These are phyloP conservation scores for Cyamopsis tetragonoloba DNA, from an alignment of 306 rosid genomes.

Conservation along the genomic window DNA sequence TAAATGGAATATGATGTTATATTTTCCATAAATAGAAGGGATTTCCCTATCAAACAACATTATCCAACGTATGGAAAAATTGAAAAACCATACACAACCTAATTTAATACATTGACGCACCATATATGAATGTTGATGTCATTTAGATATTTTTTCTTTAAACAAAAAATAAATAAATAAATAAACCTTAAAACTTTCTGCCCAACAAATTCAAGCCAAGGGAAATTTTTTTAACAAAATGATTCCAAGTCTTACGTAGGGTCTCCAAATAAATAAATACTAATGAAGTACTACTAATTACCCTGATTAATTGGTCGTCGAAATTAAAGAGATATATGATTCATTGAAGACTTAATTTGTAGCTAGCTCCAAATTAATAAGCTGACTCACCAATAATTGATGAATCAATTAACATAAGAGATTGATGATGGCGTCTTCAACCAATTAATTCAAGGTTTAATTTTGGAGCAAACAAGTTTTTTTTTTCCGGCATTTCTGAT, in stretches of 20 bases:
- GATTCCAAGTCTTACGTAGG: background rate
- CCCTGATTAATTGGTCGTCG: slow-evolving; percentile 4
- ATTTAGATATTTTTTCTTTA: no score
- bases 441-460: background rate
- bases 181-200: slow-evolving; percentile 25
- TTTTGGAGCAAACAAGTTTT: background rate
- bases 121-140: slow-evolving; percentile 42
- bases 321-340: slow-evolving; percentile 3
- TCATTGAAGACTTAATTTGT: slow-evolving; percentile 21
- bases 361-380: slow-evolving; percentile 6
- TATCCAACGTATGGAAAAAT: slow-evolving; percentile 12
- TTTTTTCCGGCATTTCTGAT: background rate
- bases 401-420: slow-evolving; percentile 8
- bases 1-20: slow-evolving; percentile 27
- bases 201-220: slow-evolving; percentile 20
- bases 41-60: slow-evolving; percentile 23
- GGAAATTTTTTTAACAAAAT: slow-evolving; percentile 1
- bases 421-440: slow-evolving; percentile 9
- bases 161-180: no score
- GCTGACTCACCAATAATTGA: slow-evolving; percentile 6
- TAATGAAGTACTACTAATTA: background rate
- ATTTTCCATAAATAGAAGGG: slow-evolving; percentile 25
- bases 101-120: slow-evolving; percentile 28
- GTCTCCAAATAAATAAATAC: background rate
- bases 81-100: slow-evolving; percentile 20